Evolutionary conservation across 805 yeast species (phyloP).

Genomic region (Saccharomyces paradoxus): DNA sequence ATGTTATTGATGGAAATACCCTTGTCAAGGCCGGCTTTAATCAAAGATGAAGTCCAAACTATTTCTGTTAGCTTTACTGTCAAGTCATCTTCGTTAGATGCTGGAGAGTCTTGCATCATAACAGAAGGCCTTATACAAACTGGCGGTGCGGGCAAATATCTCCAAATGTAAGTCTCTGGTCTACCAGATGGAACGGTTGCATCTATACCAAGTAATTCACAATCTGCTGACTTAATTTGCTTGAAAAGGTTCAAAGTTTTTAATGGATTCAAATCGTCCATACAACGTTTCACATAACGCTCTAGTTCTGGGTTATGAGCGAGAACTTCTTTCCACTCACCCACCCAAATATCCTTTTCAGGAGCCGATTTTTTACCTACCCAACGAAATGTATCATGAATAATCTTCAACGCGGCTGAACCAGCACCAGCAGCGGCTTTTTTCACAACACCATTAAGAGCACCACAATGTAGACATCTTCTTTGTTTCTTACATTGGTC

Average conservation of each 20-base stretch:
- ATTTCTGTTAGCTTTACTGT: slow-evolving; percentile 94
- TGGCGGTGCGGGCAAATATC: slow-evolving; percentile 97
- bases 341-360: slow-evolving; percentile 82
- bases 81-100: slow-evolving; percentile 93
- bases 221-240: slow-evolving; percentile 76
- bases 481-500: slow-evolving; percentile 96
- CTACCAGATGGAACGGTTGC: slow-evolving; percentile 72
- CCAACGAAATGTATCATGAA: slow-evolving; percentile 95
- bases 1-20: slow-evolving; percentile 87
- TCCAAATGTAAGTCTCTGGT: slow-evolving; percentile 95
- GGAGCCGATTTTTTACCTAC: slow-evolving; percentile 81
- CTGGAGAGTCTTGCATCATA: slow-evolving; percentile 77
- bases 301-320: slow-evolving; percentile 80
- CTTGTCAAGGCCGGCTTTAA: slow-evolving; percentile 88
- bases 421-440: slow-evolving; percentile 89
- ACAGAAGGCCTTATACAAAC: slow-evolving; percentile 98
- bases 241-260: slow-evolving; percentile 82
- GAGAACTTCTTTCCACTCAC: slow-evolving; percentile 70
- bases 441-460: slow-evolving; percentile 92
- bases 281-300: slow-evolving; percentile 73
- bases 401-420: slow-evolving; percentile 87
- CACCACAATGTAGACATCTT: slow-evolving; percentile 78
- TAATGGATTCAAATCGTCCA: slow-evolving; percentile 90
- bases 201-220: slow-evolving; percentile 87
- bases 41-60: slow-evolving; percentile 92